Evolutionary conservation across 306 rosid species (phyloP).

Genomic region (Pterocarpus macrocarpus): DNA sequence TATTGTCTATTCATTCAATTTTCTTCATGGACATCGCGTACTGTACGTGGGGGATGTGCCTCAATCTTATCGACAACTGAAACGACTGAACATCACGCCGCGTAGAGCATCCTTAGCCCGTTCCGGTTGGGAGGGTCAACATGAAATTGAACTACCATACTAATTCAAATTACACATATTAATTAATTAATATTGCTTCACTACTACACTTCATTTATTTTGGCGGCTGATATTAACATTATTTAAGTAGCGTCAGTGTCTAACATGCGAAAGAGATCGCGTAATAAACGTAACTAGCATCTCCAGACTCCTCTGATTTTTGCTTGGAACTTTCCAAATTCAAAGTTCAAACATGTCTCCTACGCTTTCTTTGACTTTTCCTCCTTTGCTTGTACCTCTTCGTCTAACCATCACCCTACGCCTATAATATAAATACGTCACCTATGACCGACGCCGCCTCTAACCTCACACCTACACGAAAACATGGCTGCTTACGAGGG

Average conservation of each 20-base stretch:
- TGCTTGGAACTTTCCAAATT: constrained; percentile 41
- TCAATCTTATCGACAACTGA: neutral
- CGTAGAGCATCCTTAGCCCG: neutral
- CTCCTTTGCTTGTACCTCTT: constrained; percentile 27
- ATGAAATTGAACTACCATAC: no score
- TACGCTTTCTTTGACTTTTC: constrained; percentile 53
- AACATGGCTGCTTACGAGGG: constrained; percentile 56
- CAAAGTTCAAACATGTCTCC: constrained; percentile 42
- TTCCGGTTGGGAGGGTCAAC: no score
- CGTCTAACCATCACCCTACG: neutral
- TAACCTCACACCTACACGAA: neutral
- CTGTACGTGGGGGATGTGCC: neutral
- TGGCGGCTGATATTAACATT: neutral
- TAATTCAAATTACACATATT: neutral
- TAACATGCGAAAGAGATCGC: constrained; percentile 14
- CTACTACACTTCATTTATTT: neutral
- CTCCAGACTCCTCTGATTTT: neutral
- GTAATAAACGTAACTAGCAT: neutral
- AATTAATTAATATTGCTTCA: neutral
- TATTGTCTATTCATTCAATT: neutral
- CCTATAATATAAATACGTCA: constrained; percentile 36
- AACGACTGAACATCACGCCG: neutral
- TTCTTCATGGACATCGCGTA: neutral
- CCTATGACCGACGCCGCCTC: constrained; percentile 7
- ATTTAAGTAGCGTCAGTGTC: neutral